Evolutionary conservation across 495 filamentous ascomycete genomes (phyloP).

Genomic region (Lasiosphaeria hispida): DNA sequence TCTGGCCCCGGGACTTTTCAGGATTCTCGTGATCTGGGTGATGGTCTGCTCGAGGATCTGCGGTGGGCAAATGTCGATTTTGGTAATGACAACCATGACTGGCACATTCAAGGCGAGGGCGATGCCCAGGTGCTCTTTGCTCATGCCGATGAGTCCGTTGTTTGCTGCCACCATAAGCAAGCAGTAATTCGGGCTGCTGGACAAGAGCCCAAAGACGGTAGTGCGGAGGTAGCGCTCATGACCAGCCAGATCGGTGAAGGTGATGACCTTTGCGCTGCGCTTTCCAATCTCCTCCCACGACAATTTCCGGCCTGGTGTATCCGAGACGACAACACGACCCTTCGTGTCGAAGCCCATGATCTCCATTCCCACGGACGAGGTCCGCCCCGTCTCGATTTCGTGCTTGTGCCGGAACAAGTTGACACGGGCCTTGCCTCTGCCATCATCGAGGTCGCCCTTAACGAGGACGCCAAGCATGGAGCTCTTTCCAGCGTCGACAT

Average conservation of each 20-base stretch:
- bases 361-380: conserved; percentile 96
- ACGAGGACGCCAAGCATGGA: conserved; percentile 96
- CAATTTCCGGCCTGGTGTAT: conserved; percentile 70
- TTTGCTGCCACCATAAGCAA: conserved; percentile 98
- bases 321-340: conserved; percentile 79
- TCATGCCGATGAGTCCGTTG: conserved; percentile 96
- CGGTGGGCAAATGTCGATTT: conserved; percentile 97
- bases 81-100: conserved; percentile 97
- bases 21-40: conserved; percentile 82
- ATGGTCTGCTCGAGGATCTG: conserved; percentile 94
- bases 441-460: conserved; percentile 93
- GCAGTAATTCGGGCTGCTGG: conserved; percentile 96
- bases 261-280: conserved; percentile 92
- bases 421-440: conserved; percentile 87
- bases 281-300: conserved; percentile 98
- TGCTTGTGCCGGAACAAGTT: conserved; percentile 98
- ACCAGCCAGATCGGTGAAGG: conserved; percentile 92
- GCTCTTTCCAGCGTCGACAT: conserved; percentile 96
- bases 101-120: conserved; percentile 93
- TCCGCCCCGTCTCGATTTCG: conserved; percentile 91
- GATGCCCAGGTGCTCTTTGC: conserved; percentile 95
- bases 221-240: conserved; percentile 95
- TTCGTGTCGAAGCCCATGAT: conserved; percentile 96
- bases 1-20: conserved; percentile 87
- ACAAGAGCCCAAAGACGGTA: conserved; percentile 92